Conservation (phyloP, 257 asterid genomes). For the Solanum tarapatanum region DNA sequence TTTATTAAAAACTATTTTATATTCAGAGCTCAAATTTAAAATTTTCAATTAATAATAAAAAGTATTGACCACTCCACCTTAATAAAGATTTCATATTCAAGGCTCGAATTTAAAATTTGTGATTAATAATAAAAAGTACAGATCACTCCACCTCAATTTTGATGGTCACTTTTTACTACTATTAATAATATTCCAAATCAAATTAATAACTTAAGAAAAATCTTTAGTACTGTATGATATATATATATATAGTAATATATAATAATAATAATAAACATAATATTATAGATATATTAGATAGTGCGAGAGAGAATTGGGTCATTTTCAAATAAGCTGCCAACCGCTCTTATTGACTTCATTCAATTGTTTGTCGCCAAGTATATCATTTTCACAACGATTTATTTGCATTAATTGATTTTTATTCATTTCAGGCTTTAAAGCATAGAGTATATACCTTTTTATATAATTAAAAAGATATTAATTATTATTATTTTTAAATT, state of each 20-base stretch:
- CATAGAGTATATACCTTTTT: neutral
- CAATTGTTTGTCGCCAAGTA: neutral
- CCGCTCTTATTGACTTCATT: neutral
- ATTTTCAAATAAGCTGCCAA: slow-evolving; percentile 5
- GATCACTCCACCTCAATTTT: neutral
- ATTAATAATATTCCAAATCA: neutral
- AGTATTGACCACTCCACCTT: no score
- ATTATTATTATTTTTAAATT: neutral
- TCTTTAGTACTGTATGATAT: neutral
- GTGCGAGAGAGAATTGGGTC: neutral
- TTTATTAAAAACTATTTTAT: neutral
- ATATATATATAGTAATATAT: neutral
- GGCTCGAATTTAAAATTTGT: no score
- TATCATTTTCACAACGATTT: neutral
- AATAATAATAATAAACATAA: neutral
- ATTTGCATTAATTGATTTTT: neutral
- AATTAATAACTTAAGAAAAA: neutral
- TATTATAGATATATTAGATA: neutral
- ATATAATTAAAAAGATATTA: neutral
- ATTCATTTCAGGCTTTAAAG: neutral
- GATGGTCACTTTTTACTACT: neutral
- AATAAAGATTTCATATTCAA: no score
- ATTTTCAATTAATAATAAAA: no score
- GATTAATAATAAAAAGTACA: no score
- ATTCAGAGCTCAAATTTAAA: fast-evolving